A percentile compares a stretch with the other conserved stretches of the same genome.
These are phyloP conservation scores for Vinca major DNA, from an alignment of 305 asterid species.

Conservation along the genomic window DNA sequence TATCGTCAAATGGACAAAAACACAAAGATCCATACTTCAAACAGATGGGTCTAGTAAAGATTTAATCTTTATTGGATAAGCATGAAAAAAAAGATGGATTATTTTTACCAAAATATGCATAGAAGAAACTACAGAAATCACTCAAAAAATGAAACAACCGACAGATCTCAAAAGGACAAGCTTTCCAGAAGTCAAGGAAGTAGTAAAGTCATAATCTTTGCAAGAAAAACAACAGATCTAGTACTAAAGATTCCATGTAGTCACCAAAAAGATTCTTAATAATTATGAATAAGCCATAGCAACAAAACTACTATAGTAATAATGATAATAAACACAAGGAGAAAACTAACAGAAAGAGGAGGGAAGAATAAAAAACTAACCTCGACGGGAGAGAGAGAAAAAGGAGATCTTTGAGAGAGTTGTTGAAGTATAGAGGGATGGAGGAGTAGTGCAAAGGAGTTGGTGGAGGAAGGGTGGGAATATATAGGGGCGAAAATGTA, in stretches of 20 bases:
- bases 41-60: background rate
- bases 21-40: background rate
- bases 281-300: background rate
- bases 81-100: background rate
- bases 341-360: background rate
- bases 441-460: background rate
- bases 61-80: background rate
- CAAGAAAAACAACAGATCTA: background rate
- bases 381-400: background rate
- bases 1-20: background rate
- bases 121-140: background rate
- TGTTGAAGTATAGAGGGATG: background rate
- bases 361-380: background rate
- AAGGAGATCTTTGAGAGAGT: background rate
- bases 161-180: constrained; percentile 4
- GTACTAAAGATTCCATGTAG: background rate
- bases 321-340: too few relatives aligned
- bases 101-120: background rate
- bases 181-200: background rate
- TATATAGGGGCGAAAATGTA: background rate
- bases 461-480: background rate
- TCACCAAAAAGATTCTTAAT: background rate
- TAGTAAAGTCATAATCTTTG: background rate
- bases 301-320: too few relatives aligned
- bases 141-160: background rate